Evolutionary conservation across 495 filamentous ascomycete species (phyloP).

Genomic region (Neurospora sp.): DNA sequence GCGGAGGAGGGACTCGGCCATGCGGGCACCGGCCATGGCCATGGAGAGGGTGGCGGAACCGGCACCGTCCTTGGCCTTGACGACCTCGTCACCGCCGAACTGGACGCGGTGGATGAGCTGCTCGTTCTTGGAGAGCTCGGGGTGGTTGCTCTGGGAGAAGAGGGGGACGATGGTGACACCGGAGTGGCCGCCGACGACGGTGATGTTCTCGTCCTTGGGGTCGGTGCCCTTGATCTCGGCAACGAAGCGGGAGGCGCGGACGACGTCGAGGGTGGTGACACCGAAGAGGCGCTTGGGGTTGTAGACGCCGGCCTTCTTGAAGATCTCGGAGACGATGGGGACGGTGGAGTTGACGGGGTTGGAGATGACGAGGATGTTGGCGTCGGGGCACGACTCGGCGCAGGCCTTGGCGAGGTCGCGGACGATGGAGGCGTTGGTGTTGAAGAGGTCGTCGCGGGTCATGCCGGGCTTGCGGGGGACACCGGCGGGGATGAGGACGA

Average conservation of each 20-base stretch:
- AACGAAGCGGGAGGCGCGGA: slow-evolving; percentile 96
- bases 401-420: slow-evolving; percentile 95
- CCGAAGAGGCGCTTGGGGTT: slow-evolving; percentile 98
- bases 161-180: slow-evolving; percentile 97
- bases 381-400: slow-evolving; percentile 79
- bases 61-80: slow-evolving; percentile 97
- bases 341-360: slow-evolving; percentile 99
- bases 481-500: slow-evolving; percentile 95
- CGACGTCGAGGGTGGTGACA: slow-evolving; percentile 97
- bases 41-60: slow-evolving; percentile 98
- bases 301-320: slow-evolving; percentile 88
- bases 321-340: slow-evolving; percentile 92
- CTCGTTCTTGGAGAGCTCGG: slow-evolving; percentile 63
- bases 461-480: slow-evolving; percentile 99
- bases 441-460: slow-evolving; percentile 99
- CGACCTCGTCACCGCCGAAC: slow-evolving; percentile 99
- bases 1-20: slow-evolving; percentile 89
- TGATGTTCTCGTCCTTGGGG: slow-evolving; percentile 84
- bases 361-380: slow-evolving; percentile 93
- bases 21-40: slow-evolving; percentile 96
- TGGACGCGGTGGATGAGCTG: slow-evolving; percentile 89
- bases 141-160: slow-evolving; percentile 85
- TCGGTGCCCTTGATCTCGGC: slow-evolving; percentile 82
- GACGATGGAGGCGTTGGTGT: slow-evolving; percentile 99
- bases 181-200: slow-evolving; percentile 93